Conservation (phyloP, 2,329 filamentous ascomycete species). For the Boeremia lycopersici region DNA sequence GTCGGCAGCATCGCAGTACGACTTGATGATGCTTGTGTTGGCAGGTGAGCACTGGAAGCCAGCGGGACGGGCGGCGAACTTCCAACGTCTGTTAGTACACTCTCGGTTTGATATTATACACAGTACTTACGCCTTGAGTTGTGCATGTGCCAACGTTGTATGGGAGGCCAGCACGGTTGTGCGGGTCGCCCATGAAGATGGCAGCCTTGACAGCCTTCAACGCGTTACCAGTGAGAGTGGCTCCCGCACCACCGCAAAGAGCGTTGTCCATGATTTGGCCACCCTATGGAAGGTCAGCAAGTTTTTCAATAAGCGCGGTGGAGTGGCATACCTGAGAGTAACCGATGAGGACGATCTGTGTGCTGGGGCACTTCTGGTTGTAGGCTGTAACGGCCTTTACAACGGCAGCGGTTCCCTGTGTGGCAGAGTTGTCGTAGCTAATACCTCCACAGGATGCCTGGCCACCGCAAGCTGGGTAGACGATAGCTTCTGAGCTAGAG, state of each 20-base stretch:
- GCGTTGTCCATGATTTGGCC: conserved; percentile 69
- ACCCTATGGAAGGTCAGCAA: conserved; percentile 51
- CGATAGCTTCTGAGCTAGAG: conserved; percentile 50
- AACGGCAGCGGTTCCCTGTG: conserved; percentile 64
- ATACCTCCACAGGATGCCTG: conserved; percentile 63
- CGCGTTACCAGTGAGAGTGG: conserved; percentile 56
- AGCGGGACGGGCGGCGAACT: conserved; percentile 66
- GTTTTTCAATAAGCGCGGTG: not conserved
- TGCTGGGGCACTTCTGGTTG: conserved; percentile 62
- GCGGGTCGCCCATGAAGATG: conserved; percentile 70
- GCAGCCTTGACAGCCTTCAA: conserved; percentile 65
- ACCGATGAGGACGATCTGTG: conserved; percentile 65
- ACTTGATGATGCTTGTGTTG: conserved; percentile 61
- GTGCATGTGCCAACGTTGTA: conserved; percentile 68
- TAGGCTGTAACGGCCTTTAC: conserved; percentile 65
- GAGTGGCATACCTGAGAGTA: conserved; percentile 61
- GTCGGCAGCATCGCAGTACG: conserved; percentile 68
- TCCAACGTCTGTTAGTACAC: conserved; percentile 2
- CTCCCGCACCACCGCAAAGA: conserved; percentile 61
- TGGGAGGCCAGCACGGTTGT: conserved; percentile 60
- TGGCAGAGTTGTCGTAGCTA: conserved; percentile 65
- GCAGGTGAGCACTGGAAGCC: conserved; percentile 63
- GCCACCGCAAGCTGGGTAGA: conserved; percentile 66
- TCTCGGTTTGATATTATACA: not conserved
- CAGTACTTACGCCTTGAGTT: conserved; percentile 61